A percentile compares a stretch with the other conserved stretches of the same genome.
Evolutionary conservation across 1,284 basidiomycete genomes (phyloP).

Genomic region (Sporisorium reilianum): DNA sequence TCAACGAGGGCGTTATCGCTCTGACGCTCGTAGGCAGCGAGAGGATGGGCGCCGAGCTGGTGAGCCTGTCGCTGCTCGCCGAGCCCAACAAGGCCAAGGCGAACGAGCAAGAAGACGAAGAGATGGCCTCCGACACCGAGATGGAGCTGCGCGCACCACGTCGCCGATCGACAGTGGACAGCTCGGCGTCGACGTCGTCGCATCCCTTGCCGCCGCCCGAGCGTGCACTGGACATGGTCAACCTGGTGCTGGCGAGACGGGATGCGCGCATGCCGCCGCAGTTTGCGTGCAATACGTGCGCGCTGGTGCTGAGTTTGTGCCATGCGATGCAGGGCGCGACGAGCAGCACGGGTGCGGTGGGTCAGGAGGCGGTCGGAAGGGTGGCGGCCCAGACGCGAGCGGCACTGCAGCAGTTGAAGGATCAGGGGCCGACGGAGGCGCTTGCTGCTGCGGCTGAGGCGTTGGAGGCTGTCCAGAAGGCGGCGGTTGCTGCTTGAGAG

Average conservation of each 20-base stretch:
- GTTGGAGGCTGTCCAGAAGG: constrained; percentile 25
- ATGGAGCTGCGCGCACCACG: constrained; percentile 7
- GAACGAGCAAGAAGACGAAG: constrained; percentile 26
- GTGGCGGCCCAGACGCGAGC: constrained; percentile 24
- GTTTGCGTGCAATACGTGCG: constrained; percentile 58
- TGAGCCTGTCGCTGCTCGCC: constrained; percentile 44
- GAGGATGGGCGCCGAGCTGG: constrained; percentile 75
- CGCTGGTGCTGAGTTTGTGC: constrained; percentile 39
- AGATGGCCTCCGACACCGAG: constrained; percentile 23
- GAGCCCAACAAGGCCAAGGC: constrained; percentile 26
- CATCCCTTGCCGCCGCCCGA: constrained; percentile 44
- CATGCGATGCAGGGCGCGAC: constrained; percentile 14
- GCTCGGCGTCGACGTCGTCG: constrained; percentile 36
- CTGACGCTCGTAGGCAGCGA: constrained; percentile 81
- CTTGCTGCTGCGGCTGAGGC: constrained; percentile 37
- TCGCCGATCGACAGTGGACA: constrained; percentile 43
- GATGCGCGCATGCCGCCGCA: constrained; percentile 64
- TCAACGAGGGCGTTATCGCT: constrained; percentile 90
- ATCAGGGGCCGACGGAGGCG: constrained; percentile 49
- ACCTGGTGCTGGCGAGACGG: constrained; percentile 51
- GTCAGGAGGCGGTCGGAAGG: constrained; percentile 29
- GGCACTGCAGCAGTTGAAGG: constrained; percentile 31
- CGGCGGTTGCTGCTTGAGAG: neutral
- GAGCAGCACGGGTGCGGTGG: constrained; percentile 21
- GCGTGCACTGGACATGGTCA: constrained; percentile 58